Evolutionary conservation across 1,139 yeast genomes (phyloP).

Genomic region (Candida sanyaensis): DNA sequence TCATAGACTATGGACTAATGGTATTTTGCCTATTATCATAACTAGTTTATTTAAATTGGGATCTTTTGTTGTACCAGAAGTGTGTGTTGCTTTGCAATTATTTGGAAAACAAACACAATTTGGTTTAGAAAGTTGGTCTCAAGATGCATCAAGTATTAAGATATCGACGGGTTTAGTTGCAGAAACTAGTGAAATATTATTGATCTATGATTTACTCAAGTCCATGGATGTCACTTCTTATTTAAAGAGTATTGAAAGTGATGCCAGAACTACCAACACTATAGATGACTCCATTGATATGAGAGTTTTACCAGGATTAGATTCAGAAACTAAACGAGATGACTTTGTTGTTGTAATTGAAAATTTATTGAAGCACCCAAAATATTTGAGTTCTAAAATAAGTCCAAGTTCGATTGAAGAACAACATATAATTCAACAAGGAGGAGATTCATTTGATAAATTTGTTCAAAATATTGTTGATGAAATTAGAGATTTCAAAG

Average conservation of each 20-base stretch:
- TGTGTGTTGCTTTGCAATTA: conserved; percentile 61
- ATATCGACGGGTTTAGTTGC: conserved; percentile 68
- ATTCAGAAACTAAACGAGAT: not conserved
- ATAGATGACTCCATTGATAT: conserved; percentile 3
- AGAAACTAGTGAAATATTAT: conserved; percentile 78
- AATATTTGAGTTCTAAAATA: conserved; percentile 71
- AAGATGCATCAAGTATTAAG: conserved; percentile 52
- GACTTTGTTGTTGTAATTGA: conserved; percentile 56
- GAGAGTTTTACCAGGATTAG: no score
- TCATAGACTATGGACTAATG: conserved; percentile 81
- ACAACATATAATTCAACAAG: conserved; percentile 49
- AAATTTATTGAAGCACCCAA: conserved; percentile 82
- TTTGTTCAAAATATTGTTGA: conserved; percentile 53
- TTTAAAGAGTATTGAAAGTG: conserved; percentile 20
- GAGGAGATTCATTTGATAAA: conserved; percentile 38
- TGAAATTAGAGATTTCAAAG: conserved; percentile 59
- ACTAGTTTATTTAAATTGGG: conserved; percentile 66
- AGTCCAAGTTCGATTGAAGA: conserved; percentile 67
- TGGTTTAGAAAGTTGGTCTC: conserved; percentile 71
- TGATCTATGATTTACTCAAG: conserved; percentile 61
- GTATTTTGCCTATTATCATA: conserved; percentile 69
- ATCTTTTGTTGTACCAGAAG: conserved; percentile 61
- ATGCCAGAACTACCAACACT: conserved; percentile 15
- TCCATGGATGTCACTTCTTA: conserved; percentile 49
- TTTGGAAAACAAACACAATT: conserved; percentile 67